These are phyloP conservation scores for Seminavis robusta DNA, from an alignment of 108 stramenopile genomes.

Conservation along the genomic window DNA sequence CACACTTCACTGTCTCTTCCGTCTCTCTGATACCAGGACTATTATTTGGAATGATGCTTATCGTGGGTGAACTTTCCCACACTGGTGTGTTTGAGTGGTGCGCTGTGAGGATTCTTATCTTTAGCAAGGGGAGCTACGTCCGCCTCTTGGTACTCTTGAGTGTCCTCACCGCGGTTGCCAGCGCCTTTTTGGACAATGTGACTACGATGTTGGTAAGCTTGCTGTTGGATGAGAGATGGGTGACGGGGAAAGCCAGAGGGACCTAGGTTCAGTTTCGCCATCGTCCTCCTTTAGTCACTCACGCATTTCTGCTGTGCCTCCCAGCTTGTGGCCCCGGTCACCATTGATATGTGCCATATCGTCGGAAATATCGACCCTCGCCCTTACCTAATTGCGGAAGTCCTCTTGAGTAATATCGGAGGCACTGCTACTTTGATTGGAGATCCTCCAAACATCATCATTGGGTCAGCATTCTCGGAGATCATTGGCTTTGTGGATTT, in stretches of 20 bases:
- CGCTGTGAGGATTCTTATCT: slow-evolving; percentile 47
- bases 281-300: too few relatives aligned
- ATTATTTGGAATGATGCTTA: slow-evolving; percentile 71
- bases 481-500: slow-evolving; percentile 71
- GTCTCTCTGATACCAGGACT: too few relatives aligned
- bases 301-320: too few relatives aligned
- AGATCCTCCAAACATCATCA: slow-evolving; percentile 56
- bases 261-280: background rate
- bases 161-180: slow-evolving; percentile 37
- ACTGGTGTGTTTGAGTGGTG: slow-evolving; percentile 70
- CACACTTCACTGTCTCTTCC: too few relatives aligned
- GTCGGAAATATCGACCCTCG: slow-evolving; percentile 48
- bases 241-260: background rate
- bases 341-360: slow-evolving; percentile 68
- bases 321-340: slow-evolving; percentile 58
- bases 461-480: slow-evolving; percentile 51
- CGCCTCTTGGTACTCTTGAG: slow-evolving; percentile 46
- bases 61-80: slow-evolving; percentile 56
- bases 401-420: slow-evolving; percentile 55
- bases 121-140: slow-evolving; percentile 42
- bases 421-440: slow-evolving; percentile 70
- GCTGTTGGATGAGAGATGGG: slow-evolving; percentile 23
- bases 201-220: slow-evolving; percentile 65
- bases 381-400: slow-evolving; percentile 57
- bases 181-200: slow-evolving; percentile 65